Base-by-base conservation (phyloP, 495 filamentous ascomycete species). In the Aspergillus indologenus region DNA sequence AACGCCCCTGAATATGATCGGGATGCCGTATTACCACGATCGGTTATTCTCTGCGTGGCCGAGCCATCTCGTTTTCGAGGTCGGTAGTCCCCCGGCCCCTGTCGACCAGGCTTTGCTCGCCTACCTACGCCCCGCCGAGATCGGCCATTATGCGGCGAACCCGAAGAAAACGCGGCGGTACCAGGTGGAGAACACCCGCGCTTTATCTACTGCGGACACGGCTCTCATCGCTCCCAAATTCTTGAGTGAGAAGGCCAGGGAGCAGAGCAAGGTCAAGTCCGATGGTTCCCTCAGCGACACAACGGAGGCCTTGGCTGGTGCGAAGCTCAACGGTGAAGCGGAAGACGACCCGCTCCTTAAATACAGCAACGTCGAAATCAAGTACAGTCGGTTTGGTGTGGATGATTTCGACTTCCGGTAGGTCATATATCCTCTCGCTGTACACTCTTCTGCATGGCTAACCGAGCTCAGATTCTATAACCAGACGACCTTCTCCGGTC, bases 351-450 rank as follows among this genome's bases (percentile, higher is more conserved):
- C 93, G 21, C 87, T 94, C 2, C 79, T 87, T 1, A 88, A 91
- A 72, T 98, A 96, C 67, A 85, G 87, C 54, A 92, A 91, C 64
- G 86, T 95, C 5, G 91, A 97, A 70, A 98, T 97, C 71, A 96
- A 96, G 66, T 96, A 96, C 70, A 96, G 93, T 73, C 91, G 89
- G 69, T 97, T 96, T 74, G 93, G 94, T 12, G 90, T 99, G 2
- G 91, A 96, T 65, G 95, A 98, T 72, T 98, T 98, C 69, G 93
- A 98, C 71, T 98, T 98, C 75, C 85, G 85, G 89, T 96, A 60
- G 20, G 59, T 34, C 74, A 40, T 40, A 8, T 70, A 84, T 66
- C 1, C 15, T 26, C 55, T n/a, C 24, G n/a, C 49, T 8, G 20
- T 51, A 47, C 44, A 12, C 4, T 53, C 24, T n/a, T 44, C 18